Conservation (phyloP, 352 stramenopile species). For the Aphanomyces astaci region DNA sequence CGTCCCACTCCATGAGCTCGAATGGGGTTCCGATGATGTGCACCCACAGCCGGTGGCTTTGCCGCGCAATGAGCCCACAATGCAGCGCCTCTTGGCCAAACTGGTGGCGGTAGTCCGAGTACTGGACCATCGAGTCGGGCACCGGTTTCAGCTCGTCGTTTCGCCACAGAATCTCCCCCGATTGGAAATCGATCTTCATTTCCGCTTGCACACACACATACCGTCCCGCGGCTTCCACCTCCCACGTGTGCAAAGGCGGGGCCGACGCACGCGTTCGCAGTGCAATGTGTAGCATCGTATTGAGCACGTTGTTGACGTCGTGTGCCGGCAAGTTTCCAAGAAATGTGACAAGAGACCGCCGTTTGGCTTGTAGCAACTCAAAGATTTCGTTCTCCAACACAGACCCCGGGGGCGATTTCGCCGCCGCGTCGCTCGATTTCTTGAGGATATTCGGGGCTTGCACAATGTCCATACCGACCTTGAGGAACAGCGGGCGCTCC, state of each 20-base stretch:
- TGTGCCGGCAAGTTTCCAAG: background rate
- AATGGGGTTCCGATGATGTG: slow-evolving; percentile 84
- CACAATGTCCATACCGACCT: slow-evolving; percentile 82
- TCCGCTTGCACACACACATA: slow-evolving; percentile 69
- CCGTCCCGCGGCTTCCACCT: slow-evolving; percentile 53
- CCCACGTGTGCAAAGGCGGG: slow-evolving; percentile 53
- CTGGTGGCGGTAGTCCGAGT: slow-evolving; percentile 73
- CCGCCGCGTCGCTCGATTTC: slow-evolving; percentile 25
- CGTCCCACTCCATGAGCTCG: slow-evolving; percentile 84
- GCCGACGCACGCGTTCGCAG: slow-evolving; percentile 52
- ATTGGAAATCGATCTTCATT: slow-evolving; percentile 80
- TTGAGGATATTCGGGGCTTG: slow-evolving; percentile 78
- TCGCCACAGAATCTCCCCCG: slow-evolving; percentile 83
- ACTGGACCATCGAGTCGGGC: slow-evolving; percentile 87
- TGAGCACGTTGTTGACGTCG: slow-evolving; percentile 28
- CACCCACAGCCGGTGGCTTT: slow-evolving; percentile 83
- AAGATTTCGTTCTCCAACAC: slow-evolving; percentile 84
- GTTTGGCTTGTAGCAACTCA: slow-evolving; percentile 74
- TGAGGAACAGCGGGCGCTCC: slow-evolving; percentile 76
- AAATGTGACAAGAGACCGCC: slow-evolving; percentile 67
- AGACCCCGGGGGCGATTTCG: slow-evolving; percentile 45
- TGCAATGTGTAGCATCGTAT: slow-evolving; percentile 59
- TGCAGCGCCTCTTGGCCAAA: slow-evolving; percentile 83
- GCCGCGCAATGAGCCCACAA: slow-evolving; percentile 74
- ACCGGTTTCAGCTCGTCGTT: slow-evolving; percentile 87